These are phyloP conservation scores for Clavispora fructus DNA, from an alignment of 805 yeast genomes.

Conservation along the genomic window DNA sequence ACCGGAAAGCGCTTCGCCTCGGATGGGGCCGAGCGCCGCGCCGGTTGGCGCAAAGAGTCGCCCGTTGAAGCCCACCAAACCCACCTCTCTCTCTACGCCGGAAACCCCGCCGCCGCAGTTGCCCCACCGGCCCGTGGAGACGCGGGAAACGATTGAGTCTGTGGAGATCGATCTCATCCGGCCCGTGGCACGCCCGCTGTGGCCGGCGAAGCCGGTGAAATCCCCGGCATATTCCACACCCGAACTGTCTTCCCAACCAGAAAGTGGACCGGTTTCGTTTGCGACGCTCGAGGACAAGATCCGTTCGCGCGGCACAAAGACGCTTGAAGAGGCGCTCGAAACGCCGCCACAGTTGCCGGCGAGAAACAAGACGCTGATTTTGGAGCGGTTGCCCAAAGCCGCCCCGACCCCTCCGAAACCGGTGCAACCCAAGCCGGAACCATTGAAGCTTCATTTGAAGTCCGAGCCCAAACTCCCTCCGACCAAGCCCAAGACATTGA, in stretches of 20 bases:
- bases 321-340: not conserved
- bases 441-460: constrained; percentile 1
- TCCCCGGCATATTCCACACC: no score
- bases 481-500: constrained; percentile 1
- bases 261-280: not conserved
- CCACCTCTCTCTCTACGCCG: not conserved
- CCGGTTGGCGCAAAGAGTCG: constrained; percentile 11
- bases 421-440: not conserved
- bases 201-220: not conserved
- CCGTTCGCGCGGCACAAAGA: not conserved
- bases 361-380: not conserved
- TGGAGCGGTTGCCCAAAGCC: not conserved
- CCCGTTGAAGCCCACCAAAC: not conserved
- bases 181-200: not conserved
- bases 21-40: constrained; percentile 5
- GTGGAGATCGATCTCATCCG: not conserved
- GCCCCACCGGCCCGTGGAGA: constrained; percentile 6
- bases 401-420: constrained; percentile 13
- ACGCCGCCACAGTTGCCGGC: not conserved
- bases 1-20: constrained; percentile 1
- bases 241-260: not conserved
- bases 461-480: not conserved
- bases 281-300: not conserved
- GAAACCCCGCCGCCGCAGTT: constrained; percentile 8
- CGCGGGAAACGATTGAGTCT: not conserved